phyloP scores from a whole-genome alignment of 1,284 basidiomycete genomes.

The Omphalotus olearius region DNA sequence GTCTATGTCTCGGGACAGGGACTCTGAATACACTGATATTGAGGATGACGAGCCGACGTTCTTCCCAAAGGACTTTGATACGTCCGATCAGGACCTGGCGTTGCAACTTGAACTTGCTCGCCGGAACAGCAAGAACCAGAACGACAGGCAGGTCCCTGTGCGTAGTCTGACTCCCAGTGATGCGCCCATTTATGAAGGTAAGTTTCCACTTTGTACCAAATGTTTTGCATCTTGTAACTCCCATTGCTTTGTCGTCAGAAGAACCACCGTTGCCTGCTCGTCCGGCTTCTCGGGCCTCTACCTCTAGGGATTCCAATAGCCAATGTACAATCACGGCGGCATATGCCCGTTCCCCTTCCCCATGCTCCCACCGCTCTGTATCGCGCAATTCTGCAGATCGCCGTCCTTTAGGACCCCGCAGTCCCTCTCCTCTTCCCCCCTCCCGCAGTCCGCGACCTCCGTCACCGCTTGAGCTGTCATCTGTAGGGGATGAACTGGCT shows the following conservation, averaged over 20 bases:
- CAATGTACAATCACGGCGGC: conserved; percentile 27
- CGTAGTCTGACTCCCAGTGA: conserved; percentile 46
- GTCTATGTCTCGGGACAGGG: conserved; percentile 38
- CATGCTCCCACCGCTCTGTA: conserved; percentile 33
- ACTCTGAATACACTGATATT: conserved; percentile 35
- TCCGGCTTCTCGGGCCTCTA: conserved; percentile 46
- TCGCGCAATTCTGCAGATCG: conserved; percentile 48
- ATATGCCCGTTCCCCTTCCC: conserved; percentile 29
- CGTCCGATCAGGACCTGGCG: conserved; percentile 71
- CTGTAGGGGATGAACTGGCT: conserved; percentile 39
- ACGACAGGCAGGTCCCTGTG: conserved; percentile 38
- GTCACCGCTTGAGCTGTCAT: conserved; percentile 28
- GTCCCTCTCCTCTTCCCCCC: conserved; percentile 61
- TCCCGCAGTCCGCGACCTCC: conserved; percentile 29
- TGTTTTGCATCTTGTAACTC: neutral
- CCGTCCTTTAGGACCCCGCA: conserved; percentile 66
- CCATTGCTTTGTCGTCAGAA: conserved; percentile 35
- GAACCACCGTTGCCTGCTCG: conserved; percentile 51
- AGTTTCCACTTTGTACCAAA: conserved; percentile 11
- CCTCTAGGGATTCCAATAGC: conserved; percentile 34
- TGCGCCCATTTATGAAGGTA: conserved; percentile 74
- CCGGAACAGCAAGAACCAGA: conserved; percentile 76
- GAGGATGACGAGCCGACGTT: conserved; percentile 41
- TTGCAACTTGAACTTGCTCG: conserved; percentile 74
- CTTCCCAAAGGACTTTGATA: conserved; percentile 38